These are phyloP conservation scores for Pyrenula aspistea DNA, from an alignment of 495 filamentous ascomycete species.

Conservation along the genomic window DNA sequence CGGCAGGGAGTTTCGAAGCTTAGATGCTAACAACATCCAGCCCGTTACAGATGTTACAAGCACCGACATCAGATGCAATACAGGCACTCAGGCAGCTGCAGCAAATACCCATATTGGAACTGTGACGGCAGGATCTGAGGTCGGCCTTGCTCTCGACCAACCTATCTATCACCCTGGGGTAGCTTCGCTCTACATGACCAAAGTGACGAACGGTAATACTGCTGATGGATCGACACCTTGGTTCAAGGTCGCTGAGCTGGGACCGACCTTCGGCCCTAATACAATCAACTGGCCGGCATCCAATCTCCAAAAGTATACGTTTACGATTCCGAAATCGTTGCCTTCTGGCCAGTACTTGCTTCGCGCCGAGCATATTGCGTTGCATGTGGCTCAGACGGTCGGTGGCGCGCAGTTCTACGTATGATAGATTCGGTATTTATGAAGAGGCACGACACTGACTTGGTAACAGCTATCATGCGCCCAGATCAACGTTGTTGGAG, in stretches of 20 bases:
- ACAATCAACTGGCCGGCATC: slow-evolving; percentile 7
- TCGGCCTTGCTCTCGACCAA: neutral
- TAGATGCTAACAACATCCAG: neutral
- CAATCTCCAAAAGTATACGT: slow-evolving; percentile 12
- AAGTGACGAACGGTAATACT: slow-evolving; percentile 24
- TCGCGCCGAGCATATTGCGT: slow-evolving; percentile 43
- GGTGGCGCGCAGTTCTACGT: neutral
- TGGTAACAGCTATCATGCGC: slow-evolving; percentile 23
- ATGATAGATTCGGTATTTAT: neutral
- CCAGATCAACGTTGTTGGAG: slow-evolving; percentile 43
- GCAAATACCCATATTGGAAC: neutral
- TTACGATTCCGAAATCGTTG: slow-evolving; percentile 41
- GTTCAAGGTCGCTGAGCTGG: slow-evolving; percentile 39
- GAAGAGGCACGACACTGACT: neutral
- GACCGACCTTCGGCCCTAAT: slow-evolving; percentile 20
- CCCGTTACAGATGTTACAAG: neutral
- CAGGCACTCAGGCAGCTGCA: neutral
- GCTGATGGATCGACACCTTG: slow-evolving; percentile 34
- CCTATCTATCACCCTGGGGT: slow-evolving; percentile 32
- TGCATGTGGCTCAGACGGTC: slow-evolving; percentile 5
- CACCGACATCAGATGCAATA: neutral
- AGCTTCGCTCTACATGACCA: slow-evolving; percentile 34
- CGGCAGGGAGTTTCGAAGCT: neutral
- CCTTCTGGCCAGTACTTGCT: slow-evolving; percentile 49
- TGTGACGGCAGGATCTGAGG: neutral